These are phyloP conservation scores for Trichoderma endophyticum DNA, from an alignment of 2,329 filamentous ascomycete genomes.

Conservation along the genomic window DNA sequence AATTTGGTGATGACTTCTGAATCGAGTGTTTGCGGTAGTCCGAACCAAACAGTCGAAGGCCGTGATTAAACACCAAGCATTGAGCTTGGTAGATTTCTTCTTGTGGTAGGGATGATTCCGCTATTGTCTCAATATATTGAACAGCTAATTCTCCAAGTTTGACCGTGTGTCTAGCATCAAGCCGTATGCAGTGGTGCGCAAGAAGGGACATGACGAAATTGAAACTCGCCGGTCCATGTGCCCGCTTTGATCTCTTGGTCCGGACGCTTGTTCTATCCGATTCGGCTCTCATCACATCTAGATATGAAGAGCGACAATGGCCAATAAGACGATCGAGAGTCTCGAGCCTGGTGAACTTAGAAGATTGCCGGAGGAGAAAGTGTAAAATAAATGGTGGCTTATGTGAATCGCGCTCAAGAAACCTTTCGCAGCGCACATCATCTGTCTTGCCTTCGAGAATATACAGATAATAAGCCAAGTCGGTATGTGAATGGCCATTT, in stretches of 20 bases:
- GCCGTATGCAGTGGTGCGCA: slow-evolving; percentile 30
- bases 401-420: slow-evolving; percentile 26
- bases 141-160: slow-evolving; percentile 30
- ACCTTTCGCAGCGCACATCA: slow-evolving; percentile 32
- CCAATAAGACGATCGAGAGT: slow-evolving; percentile 29
- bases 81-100: slow-evolving; percentile 28
- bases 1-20: slow-evolving; percentile 28
- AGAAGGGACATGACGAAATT: slow-evolving; percentile 27
- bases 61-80: slow-evolving; percentile 33
- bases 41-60: slow-evolving; percentile 29
- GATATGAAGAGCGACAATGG: slow-evolving; percentile 24
- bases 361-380: slow-evolving; percentile 30
- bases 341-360: slow-evolving; percentile 25
- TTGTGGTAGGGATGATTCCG: slow-evolving; percentile 14
- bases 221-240: slow-evolving; percentile 25
- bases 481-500: slow-evolving; percentile 24
- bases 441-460: slow-evolving; percentile 32
- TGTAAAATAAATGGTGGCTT: slow-evolving; percentile 32
- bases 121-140: slow-evolving; percentile 27
- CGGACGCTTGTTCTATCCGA: neutral
- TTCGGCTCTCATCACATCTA: neutral
- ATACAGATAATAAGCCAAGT: slow-evolving; percentile 28
- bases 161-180: slow-evolving; percentile 35
- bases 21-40: slow-evolving; percentile 25
- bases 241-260: neutral